These are phyloP conservation scores for Ampelomyces quisqualis DNA, from an alignment of 2,329 filamentous ascomycete genomes.

Conservation along the genomic window DNA sequence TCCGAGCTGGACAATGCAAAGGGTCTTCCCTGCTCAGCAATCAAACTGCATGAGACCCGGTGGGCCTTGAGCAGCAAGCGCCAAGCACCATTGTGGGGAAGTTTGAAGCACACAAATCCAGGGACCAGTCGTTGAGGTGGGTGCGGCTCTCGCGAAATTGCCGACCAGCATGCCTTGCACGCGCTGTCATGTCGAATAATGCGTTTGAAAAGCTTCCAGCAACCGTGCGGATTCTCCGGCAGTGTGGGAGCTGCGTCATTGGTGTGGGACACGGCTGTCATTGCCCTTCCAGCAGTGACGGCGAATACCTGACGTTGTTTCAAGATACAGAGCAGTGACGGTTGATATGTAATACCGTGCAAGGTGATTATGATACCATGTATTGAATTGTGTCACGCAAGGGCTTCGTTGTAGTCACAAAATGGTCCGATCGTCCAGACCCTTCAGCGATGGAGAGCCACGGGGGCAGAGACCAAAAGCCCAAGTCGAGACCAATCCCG, in stretches of 20 bases:
- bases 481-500: slow-evolving; percentile 13
- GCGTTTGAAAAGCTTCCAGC: slow-evolving; percentile 26
- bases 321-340: slow-evolving; percentile 13
- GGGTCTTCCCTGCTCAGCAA: slow-evolving; percentile 25
- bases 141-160: slow-evolving; percentile 34
- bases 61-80: slow-evolving; percentile 20
- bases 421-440: slow-evolving; percentile 6
- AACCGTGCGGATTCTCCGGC: slow-evolving; percentile 29
- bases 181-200: slow-evolving; percentile 38
- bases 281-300: slow-evolving; percentile 19
- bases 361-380: slow-evolving; percentile 13
- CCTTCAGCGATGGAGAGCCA: not conserved
- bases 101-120: slow-evolving; percentile 31
- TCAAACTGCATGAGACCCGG: slow-evolving; percentile 25
- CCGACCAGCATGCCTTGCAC: slow-evolving; percentile 24
- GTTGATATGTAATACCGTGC: slow-evolving; percentile 10
- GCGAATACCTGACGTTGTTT: slow-evolving; percentile 33
- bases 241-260: slow-evolving; percentile 33
- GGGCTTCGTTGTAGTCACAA: slow-evolving; percentile 12
- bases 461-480: slow-evolving; percentile 14
- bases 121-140: slow-evolving; percentile 34
- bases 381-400: slow-evolving; percentile 20
- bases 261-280: slow-evolving; percentile 23
- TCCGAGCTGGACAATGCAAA: slow-evolving; percentile 23
- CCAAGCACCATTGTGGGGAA: slow-evolving; percentile 37